Percentiles rank a stretch among this genome's conserved stretches.
These are phyloP conservation scores for Sparassis latifolia DNA, from an alignment of 1,284 basidiomycete species.

Conservation along the genomic window DNA sequence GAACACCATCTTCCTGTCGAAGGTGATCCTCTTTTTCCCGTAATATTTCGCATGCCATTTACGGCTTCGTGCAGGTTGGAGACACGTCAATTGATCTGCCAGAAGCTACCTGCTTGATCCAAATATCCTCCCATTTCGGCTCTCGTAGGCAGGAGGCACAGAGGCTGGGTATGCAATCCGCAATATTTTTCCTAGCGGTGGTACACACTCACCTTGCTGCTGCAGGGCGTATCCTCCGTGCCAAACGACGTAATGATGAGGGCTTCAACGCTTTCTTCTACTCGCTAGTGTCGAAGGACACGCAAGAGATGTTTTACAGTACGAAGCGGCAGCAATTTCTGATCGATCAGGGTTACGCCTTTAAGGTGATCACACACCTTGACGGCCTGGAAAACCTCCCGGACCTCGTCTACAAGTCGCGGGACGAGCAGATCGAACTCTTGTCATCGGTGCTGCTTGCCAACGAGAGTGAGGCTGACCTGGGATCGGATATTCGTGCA, in stretches of 20 bases:
- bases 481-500: slow-evolving; percentile 77
- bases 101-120: slow-evolving; percentile 98
- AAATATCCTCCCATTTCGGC: slow-evolving; percentile 99
- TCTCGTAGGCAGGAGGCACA: slow-evolving; percentile 98
- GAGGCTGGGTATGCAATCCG: slow-evolving; percentile 62
- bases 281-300: slow-evolving; percentile 97
- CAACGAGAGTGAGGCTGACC: slow-evolving; percentile 86
- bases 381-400: slow-evolving; percentile 86
- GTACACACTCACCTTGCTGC: background rate
- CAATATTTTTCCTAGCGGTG: background rate
- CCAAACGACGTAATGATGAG: slow-evolving; percentile 97
- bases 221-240: slow-evolving; percentile 87
- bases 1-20: slow-evolving; percentile 98
- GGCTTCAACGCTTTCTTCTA: slow-evolving; percentile 99
- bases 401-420: slow-evolving; percentile 87
- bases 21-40: slow-evolving; percentile 41
- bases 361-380: slow-evolving; percentile 98
- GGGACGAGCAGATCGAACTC: slow-evolving; percentile 92
- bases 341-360: slow-evolving; percentile 97
- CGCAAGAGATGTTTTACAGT: slow-evolving; percentile 99
- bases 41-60: slow-evolving; percentile 5
- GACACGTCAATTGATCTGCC: slow-evolving; percentile 99
- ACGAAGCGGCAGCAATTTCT: slow-evolving; percentile 99
- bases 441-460: slow-evolving; percentile 89
- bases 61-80: slow-evolving; percentile 63